Conservation (phyloP, 2,329 filamentous ascomycete species). For the Fusarium sp. region DNA sequence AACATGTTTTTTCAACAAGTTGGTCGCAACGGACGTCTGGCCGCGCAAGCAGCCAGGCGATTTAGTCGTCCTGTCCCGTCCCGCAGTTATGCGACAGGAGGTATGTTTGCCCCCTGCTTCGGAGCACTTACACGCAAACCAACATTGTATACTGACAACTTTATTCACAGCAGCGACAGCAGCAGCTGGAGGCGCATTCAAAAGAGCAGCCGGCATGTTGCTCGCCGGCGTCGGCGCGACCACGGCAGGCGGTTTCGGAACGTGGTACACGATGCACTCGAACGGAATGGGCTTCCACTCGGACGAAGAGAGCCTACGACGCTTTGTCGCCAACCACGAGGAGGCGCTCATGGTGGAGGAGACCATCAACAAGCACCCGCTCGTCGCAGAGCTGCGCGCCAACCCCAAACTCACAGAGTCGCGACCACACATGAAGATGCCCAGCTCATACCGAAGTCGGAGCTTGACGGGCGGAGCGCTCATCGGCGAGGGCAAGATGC, state of each 20-base stretch:
- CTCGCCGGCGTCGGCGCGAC: constrained; percentile 48
- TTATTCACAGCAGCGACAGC: constrained; percentile 19
- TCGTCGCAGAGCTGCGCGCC: constrained; percentile 75
- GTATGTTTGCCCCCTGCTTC: constrained; percentile 31
- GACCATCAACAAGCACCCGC: constrained; percentile 78
- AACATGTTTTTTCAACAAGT: constrained; percentile 42
- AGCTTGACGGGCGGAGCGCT: constrained; percentile 87
- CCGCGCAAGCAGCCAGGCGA: constrained; percentile 41
- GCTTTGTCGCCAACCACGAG: constrained; percentile 69
- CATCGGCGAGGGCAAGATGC: constrained; percentile 77
- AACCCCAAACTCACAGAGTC: constrained; percentile 77
- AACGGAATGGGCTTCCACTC: constrained; percentile 55
- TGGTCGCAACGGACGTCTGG: constrained; percentile 41
- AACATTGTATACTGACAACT: constrained; percentile 24
- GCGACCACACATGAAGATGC: constrained; percentile 89
- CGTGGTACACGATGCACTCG: constrained; percentile 52
- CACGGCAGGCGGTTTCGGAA: constrained; percentile 49
- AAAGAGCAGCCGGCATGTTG: constrained; percentile 41
- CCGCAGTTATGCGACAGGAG: constrained; percentile 45
- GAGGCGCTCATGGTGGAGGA: constrained; percentile 72
- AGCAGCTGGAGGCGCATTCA: constrained; percentile 37
- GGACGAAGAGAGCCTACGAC: constrained; percentile 77
- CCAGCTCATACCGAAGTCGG: constrained; percentile 72
- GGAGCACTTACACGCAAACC: constrained; percentile 14
- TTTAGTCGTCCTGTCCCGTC: constrained; percentile 30